These are phyloP conservation scores for Crithidia expoeki DNA, from an alignment of 208 protist species.

Conservation along the genomic window DNA sequence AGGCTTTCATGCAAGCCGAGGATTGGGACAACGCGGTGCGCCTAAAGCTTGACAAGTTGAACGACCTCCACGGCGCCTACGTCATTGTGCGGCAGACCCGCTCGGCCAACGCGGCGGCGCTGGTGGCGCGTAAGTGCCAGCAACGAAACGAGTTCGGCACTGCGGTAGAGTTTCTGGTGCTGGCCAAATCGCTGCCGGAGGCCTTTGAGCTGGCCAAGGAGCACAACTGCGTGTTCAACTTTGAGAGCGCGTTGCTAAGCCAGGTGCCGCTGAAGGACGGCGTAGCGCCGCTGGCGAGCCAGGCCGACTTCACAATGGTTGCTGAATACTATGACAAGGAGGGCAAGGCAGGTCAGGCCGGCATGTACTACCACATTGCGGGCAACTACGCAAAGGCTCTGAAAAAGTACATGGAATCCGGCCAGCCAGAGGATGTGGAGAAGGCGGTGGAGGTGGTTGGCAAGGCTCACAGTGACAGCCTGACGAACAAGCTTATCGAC, in stretches of 20 bases:
- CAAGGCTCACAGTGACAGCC: constrained; percentile 88
- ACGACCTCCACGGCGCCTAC: constrained; percentile 95
- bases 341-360: constrained; percentile 81
- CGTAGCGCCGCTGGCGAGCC: constrained; percentile 65
- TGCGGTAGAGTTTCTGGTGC: constrained; percentile 97
- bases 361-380: constrained; percentile 92
- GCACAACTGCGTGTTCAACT: constrained; percentile 86
- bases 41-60: constrained; percentile 93
- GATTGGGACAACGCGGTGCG: constrained; percentile 96
- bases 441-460: constrained; percentile 94
- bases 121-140: constrained; percentile 94
- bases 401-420: constrained; percentile 90
- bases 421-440: constrained; percentile 88
- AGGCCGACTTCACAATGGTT: constrained; percentile 87
- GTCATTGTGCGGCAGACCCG: constrained; percentile 93
- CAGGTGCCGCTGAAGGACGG: constrained; percentile 88
- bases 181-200: constrained; percentile 92
- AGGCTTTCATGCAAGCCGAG: constrained; percentile 93
- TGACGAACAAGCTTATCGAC: constrained; percentile 96
- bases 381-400: constrained; percentile 91
- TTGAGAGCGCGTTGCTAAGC: constrained; percentile 77
- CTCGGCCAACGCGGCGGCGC: constrained; percentile 89
- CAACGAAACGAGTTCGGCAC: constrained; percentile 78
- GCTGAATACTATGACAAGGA: constrained; percentile 94
- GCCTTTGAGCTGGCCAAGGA: constrained; percentile 94